Evolutionary conservation across 2,329 filamentous ascomycete species (phyloP), one percentile per base, ranked within the genome.

Genomic region (Alternaria sp.): DNA sequence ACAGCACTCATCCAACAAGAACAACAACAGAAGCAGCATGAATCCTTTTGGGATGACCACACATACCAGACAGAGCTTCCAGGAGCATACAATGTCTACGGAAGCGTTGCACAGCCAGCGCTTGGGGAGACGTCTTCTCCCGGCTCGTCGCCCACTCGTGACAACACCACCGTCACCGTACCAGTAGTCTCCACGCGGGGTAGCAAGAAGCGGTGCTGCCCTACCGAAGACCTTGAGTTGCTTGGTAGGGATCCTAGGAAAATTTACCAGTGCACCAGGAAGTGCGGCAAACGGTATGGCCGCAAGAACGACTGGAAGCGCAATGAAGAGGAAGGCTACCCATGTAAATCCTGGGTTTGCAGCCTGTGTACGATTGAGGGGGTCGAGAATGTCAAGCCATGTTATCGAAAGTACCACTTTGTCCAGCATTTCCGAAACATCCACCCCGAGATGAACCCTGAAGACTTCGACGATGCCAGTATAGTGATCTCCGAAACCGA

Each of bases 261-360:
- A 32, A 76, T 78, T 41, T 79, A 77, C 59, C 77, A 79, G 46
- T 79, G 77, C 59, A 79, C 77, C 7, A 45, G 76, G 27, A 78
- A 78, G 54, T 79, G 77, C 38, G 77, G 77, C 11, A 78, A 78
- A 59, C 69, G 76, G 9, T 79, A 78, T 61, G 74, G 74, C 7
- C 72, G 76, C 7, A 79, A 79, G 65, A 78, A 75, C 38, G 77
- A 79, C 64, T 78, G 76, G 77, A 79, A 78, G 64, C 68, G 77
- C 50, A 78, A 78, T 34, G 77, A 79, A 44, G 76, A 79, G 55
- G 75, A 78, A 53, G 73, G 72, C 9, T 79, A 79, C 53, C 77
- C 77, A 44, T 73, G 73, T 55, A 74, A 74, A 50, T 74, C 69
- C 8, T 76, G 74, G 75, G 65, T 74, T 3, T 78, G 76, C 54